phyloP scores from a whole-genome alignment of 805 yeast genomes.

The Candida palmyrensis region DNA sequence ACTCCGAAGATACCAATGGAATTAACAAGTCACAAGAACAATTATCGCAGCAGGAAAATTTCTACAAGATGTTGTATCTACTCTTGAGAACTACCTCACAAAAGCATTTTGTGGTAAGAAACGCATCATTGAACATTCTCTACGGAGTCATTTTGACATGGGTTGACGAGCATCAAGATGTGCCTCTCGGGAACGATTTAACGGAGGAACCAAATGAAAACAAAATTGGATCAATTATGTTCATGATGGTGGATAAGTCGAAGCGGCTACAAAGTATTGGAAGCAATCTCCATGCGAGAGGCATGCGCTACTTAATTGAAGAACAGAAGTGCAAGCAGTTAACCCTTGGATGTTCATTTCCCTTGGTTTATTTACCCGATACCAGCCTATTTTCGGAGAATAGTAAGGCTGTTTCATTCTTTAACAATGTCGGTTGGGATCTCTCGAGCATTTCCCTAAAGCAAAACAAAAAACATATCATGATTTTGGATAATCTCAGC shows the following conservation, averaged over 20 bases:
- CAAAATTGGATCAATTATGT: conserved; percentile 39
- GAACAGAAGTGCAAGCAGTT: conserved; percentile 38
- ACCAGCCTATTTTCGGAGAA: conserved; percentile 14
- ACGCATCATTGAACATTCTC: conserved; percentile 48
- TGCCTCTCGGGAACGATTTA: conserved; percentile 1
- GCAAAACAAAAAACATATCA: conserved; percentile 22
- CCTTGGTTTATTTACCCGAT: conserved; percentile 35
- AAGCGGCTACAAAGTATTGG: conserved; percentile 54
- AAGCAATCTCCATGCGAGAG: conserved; percentile 47
- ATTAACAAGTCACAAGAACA: conserved; percentile 15
- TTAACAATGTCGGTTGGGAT: conserved; percentile 40
- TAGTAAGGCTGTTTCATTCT: conserved; percentile 23
- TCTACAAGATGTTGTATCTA: conserved; percentile 23
- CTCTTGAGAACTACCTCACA: conserved; percentile 29
- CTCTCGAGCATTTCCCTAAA: conserved; percentile 9
- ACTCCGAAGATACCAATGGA: conserved; percentile 8
- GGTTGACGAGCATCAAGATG: conserved; percentile 30
- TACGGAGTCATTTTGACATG: conserved; percentile 55
- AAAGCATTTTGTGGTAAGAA: conserved; percentile 51
- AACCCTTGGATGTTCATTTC: conserved; percentile 43
- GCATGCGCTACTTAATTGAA: conserved; percentile 42
- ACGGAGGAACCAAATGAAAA: conserved; percentile 11
- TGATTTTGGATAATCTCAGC: conserved; percentile 37
- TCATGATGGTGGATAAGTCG: conserved; percentile 48
- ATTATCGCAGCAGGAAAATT: conserved; percentile 21